phyloP scores from a whole-genome alignment of 2,329 filamentous ascomycete species.

The Fusarium sp. region DNA sequence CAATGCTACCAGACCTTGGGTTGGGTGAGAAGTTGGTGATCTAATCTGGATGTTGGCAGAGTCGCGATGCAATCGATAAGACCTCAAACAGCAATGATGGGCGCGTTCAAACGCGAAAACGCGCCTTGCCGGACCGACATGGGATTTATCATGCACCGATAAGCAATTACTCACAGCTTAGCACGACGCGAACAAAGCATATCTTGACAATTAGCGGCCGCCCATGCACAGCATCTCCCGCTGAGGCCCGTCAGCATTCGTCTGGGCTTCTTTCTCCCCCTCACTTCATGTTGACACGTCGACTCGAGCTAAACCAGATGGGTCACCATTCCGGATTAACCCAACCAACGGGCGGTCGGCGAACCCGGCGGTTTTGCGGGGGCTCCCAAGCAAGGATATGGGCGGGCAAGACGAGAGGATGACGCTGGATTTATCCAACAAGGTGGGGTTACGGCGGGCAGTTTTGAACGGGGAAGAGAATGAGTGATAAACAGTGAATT shows the following conservation, averaged over 20 bases:
- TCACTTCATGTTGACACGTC: constrained; percentile 14
- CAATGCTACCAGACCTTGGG: background rate
- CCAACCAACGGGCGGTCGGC: constrained; percentile 22
- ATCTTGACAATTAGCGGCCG: background rate
- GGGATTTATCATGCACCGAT: constrained; percentile 13
- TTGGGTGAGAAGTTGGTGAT: background rate
- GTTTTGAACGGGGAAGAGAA: constrained; percentile 2
- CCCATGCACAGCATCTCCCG: background rate
- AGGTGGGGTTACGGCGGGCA: constrained; percentile 20
- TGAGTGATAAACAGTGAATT: constrained; percentile 30
- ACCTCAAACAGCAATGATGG: background rate
- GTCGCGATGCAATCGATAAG: background rate
- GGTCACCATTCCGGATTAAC: constrained; percentile 2
- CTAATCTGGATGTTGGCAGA: background rate
- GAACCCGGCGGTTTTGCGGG: constrained; percentile 36
- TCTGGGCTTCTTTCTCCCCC: background rate
- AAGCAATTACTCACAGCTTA: constrained; percentile 16
- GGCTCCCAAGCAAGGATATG: constrained; percentile 23
- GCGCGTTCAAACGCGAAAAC: background rate
- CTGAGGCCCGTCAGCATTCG: background rate
- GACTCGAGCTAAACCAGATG: background rate
- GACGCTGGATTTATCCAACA: constrained; percentile 37
- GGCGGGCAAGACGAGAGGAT: constrained; percentile 22
- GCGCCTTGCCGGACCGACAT: background rate
- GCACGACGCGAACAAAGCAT: background rate